These are phyloP conservation scores for Phaeosphaeriaceae sp. DNA, from an alignment of 2,329 filamentous ascomycete genomes.

Conservation along the genomic window DNA sequence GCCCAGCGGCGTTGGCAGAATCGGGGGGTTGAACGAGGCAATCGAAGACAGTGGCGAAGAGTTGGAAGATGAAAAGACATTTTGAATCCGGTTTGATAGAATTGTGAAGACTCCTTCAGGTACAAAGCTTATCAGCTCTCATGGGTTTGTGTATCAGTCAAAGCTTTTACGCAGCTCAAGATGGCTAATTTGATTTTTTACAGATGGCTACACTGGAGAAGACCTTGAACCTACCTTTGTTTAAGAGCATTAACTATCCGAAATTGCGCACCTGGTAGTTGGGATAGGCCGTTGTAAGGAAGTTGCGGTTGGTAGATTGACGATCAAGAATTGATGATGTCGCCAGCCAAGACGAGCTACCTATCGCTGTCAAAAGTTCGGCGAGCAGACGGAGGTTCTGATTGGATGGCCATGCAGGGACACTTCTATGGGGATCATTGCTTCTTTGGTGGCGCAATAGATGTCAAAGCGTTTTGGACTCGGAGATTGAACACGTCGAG, in stretches of 20 bases:
- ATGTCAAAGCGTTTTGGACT: slow-evolving; percentile 4
- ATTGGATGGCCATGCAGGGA: slow-evolving; percentile 12
- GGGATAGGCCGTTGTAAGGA: neutral
- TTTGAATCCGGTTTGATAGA: slow-evolving; percentile 1
- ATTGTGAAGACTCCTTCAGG: neutral
- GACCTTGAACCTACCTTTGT: no score
- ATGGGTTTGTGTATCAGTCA: no score
- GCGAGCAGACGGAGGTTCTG: slow-evolving; percentile 24
- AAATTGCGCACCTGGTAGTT: neutral
- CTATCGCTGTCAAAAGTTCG: slow-evolving; percentile 11
- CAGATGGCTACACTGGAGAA: no score
- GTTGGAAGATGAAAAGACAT: slow-evolving; percentile 36
- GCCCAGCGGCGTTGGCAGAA: slow-evolving; percentile 79
- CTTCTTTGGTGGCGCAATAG: slow-evolving; percentile 3
- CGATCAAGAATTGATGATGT: neutral
- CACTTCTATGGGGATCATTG: slow-evolving; percentile 5
- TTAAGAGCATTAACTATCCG: no score
- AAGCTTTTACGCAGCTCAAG: no score
- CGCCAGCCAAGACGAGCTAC: slow-evolving; percentile 8
- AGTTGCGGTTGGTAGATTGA: no score
- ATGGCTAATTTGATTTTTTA: no score
- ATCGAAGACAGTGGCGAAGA: slow-evolving; percentile 40
- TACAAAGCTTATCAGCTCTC: no score
- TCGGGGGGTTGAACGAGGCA: slow-evolving; percentile 37
- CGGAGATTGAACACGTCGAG: slow-evolving; percentile 5